Conservation (phyloP, 305 asterid species). For the Striga hermonthica region DNA sequence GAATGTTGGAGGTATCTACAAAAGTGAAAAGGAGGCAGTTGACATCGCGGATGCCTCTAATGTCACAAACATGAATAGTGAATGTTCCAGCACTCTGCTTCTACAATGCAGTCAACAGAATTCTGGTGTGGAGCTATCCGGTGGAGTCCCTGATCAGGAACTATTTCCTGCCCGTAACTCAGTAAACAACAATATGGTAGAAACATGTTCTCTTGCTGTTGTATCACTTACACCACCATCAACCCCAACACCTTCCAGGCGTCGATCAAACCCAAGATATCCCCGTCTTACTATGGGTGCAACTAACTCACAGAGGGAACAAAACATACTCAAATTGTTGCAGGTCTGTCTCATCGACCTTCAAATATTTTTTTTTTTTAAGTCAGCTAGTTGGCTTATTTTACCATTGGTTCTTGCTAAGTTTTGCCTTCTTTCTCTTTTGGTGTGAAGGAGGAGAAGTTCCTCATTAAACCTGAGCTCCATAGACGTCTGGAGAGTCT, state of each 20-base stretch:
- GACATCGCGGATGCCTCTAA: constrained; percentile 40
- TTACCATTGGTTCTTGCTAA: constrained; percentile 21
- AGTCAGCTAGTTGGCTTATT: constrained; percentile 27
- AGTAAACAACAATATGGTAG: constrained; percentile 30
- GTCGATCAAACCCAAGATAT: constrained; percentile 48
- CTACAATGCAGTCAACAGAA: constrained; percentile 37
- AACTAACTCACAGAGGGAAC: constrained; percentile 66
- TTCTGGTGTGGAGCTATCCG: constrained; percentile 38
- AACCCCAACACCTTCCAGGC: constrained; percentile 39
- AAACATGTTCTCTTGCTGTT: constrained; percentile 38
- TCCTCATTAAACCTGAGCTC: constrained; percentile 77
- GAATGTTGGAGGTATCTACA: constrained; percentile 29
- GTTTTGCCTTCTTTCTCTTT: constrained; percentile 14
- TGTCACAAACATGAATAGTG: constrained; percentile 37
- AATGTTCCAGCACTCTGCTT: constrained; percentile 37
- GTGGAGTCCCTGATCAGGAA: constrained; percentile 40
- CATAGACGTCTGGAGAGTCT: constrained; percentile 70
- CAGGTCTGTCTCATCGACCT: constrained; percentile 53
- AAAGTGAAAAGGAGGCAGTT: constrained; percentile 34
- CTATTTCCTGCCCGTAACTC: constrained; percentile 37
- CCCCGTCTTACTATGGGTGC: constrained; percentile 58
- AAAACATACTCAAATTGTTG: constrained; percentile 71
- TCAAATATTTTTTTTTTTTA: constrained; percentile 28
- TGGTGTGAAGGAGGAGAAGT: constrained; percentile 78
- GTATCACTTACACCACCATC: constrained; percentile 18